These are phyloP conservation scores for Clarireedia monteithiana DNA, from an alignment of 2,329 filamentous ascomycete species.

Conservation along the genomic window DNA sequence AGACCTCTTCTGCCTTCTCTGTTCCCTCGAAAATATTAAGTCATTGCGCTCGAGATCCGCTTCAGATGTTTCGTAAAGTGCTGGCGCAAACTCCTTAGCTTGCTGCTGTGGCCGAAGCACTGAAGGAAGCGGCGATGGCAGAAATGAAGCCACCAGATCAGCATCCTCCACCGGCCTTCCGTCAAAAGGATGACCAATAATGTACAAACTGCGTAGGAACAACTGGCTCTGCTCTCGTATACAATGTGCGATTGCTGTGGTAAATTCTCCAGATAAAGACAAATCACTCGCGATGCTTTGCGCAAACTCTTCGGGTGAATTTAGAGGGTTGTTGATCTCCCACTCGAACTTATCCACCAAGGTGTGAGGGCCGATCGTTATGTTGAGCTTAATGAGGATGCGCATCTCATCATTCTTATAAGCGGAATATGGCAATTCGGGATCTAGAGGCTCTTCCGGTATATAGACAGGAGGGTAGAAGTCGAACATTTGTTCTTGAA, in stretches of 20 bases:
- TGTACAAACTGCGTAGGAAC: constrained; percentile 88
- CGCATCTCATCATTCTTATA: constrained; percentile 99
- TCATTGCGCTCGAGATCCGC: constrained; percentile 85
- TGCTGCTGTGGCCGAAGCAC: constrained; percentile 88
- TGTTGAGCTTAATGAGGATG: constrained; percentile 90
- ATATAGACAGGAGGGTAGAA: constrained; percentile 90
- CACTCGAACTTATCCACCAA: constrained; percentile 97
- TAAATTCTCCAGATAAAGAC: constrained; percentile 89
- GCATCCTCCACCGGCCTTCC: constrained; percentile 87
- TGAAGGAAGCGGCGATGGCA: constrained; percentile 72
- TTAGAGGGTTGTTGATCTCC: constrained; percentile 93
- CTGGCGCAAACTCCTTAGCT: constrained; percentile 89
- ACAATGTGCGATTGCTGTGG: constrained; percentile 93
- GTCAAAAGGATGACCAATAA: constrained; percentile 90
- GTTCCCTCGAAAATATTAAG: constrained; percentile 85
- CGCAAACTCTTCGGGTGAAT: constrained; percentile 93
- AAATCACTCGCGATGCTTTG: constrained; percentile 82
- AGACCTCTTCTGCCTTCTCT: constrained; percentile 88
- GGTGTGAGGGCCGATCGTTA: constrained; percentile 91
- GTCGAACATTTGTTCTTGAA: constrained; percentile 84
- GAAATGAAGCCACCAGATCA: constrained; percentile 77
- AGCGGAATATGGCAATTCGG: constrained; percentile 80
- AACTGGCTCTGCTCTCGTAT: constrained; percentile 94
- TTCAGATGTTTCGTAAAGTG: constrained; percentile 89
- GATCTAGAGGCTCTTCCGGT: constrained; percentile 83